Percentiles rank a stretch among this genome's conserved stretches.
Conservation (phyloP, 257 asterid species). For the Avicennia marina region DNA sequence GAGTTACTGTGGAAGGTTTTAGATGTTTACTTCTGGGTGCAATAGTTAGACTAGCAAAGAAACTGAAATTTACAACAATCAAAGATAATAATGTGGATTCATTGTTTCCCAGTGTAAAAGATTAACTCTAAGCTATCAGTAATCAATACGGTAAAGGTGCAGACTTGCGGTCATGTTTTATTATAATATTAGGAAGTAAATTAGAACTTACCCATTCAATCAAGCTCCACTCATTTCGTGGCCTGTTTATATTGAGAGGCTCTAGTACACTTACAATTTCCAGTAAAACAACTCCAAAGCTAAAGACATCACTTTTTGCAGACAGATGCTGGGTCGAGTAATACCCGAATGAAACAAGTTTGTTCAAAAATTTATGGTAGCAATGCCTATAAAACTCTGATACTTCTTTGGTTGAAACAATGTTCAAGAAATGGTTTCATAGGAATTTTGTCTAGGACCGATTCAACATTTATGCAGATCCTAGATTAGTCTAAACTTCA, state of each 20-base stretch:
- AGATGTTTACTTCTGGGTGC: too few species aligned
- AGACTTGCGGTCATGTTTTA: too few species aligned
- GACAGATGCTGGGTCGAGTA: constrained; percentile 78
- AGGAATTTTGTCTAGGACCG: too few species aligned
- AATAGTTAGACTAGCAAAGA: background rate
- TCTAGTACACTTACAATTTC: constrained; percentile 77
- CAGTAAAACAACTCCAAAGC: constrained; percentile 66
- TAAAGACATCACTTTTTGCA: constrained; percentile 82
- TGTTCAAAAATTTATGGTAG: constrained; percentile 6
- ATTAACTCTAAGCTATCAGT: too few species aligned
- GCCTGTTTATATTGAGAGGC: constrained; percentile 76
- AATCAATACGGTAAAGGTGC: too few species aligned
- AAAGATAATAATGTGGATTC: too few species aligned
- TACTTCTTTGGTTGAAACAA: background rate
- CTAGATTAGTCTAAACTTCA: too few species aligned
- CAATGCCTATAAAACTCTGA: background rate
- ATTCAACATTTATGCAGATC: too few species aligned
- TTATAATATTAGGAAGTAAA: constrained; percentile 1
- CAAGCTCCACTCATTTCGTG: constrained; percentile 76
- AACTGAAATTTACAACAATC: background rate
- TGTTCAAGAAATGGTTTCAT: too few species aligned
- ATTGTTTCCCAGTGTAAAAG: too few species aligned
- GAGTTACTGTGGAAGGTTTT: too few species aligned
- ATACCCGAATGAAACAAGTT: constrained; percentile 40
- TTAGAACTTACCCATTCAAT: constrained; percentile 72